Evolutionary conservation across 192 early-diverging fungal species (phyloP).

Genomic region (Geranomyces michiganensis): DNA sequence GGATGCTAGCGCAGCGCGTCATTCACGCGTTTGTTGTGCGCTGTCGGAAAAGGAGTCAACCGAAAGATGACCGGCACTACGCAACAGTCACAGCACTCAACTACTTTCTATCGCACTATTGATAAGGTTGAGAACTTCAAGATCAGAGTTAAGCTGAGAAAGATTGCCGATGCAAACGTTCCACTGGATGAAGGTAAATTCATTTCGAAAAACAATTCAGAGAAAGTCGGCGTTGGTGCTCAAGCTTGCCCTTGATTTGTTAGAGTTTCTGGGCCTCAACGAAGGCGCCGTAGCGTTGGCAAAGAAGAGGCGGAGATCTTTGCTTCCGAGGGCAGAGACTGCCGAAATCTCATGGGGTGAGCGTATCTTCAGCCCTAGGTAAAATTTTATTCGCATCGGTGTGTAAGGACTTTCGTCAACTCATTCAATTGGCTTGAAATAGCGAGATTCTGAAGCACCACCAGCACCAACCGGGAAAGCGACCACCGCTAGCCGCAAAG

Average conservation of each 20-base stretch:
- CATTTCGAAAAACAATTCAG: too few species aligned
- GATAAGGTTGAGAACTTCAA: slow-evolving; percentile 41
- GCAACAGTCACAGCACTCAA: not conserved
- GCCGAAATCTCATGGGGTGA: slow-evolving; percentile 13
- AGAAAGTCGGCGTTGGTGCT: too few species aligned
- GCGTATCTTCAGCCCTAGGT: slow-evolving; percentile 28
- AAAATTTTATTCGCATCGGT: not conserved
- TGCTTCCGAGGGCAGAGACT: slow-evolving; percentile 25
- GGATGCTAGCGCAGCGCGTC: too few species aligned
- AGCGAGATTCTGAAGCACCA: slow-evolving; percentile 23
- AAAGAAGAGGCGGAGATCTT: not conserved
- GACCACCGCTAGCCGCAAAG: slow-evolving; percentile 3
- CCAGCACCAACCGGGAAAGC: not conserved
- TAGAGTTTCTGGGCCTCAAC: not conserved
- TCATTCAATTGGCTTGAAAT: too few species aligned
- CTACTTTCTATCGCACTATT: slow-evolving; percentile 31
- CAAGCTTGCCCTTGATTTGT: not conserved
- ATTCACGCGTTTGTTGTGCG: too few species aligned
- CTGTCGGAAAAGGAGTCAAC: too few species aligned
- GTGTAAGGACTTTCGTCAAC: too few species aligned
- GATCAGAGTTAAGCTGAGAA: slow-evolving; percentile 31
- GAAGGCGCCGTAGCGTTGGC: not conserved
- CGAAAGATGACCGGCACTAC: too few species aligned
- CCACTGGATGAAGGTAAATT: slow-evolving; percentile 15
- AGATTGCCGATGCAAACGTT: slow-evolving; percentile 33